Percentiles rank a stretch among this genome's conserved stretches.
Conservation (phyloP, 176 grass and related monocot species). For the Zea luxurians region DNA sequence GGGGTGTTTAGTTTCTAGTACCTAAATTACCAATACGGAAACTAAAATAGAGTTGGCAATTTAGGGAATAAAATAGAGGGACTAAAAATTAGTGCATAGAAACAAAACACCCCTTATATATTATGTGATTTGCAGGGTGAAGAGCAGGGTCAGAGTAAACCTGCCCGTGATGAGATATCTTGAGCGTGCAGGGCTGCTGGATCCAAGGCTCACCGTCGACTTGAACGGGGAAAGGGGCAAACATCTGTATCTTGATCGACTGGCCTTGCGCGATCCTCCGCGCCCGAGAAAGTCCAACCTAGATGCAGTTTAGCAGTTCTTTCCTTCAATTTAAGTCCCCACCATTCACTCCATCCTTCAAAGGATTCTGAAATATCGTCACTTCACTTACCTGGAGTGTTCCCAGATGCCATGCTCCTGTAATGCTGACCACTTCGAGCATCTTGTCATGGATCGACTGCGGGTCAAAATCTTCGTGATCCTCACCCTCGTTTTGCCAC, state of each 20-base stretch:
- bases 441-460: slow-evolving; percentile 82
- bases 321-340: not conserved
- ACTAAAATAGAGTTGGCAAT: too few species aligned
- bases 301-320: not conserved
- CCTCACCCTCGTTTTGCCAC: slow-evolving; percentile 70
- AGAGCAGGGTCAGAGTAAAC: slow-evolving; percentile 24
- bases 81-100: too few species aligned
- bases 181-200: slow-evolving; percentile 61
- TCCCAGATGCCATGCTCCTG: slow-evolving; percentile 76
- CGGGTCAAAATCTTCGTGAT: slow-evolving; percentile 57
- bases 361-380: not conserved
- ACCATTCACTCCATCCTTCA: not conserved
- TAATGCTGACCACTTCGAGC: slow-evolving; percentile 78
- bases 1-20: too few species aligned
- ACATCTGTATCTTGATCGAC: slow-evolving; percentile 51
- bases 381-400: slow-evolving; percentile 63
- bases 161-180: slow-evolving; percentile 81
- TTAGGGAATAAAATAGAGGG: too few species aligned
- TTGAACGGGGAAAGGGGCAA: slow-evolving; percentile 66
- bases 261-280: slow-evolving; percentile 69
- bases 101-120: too few species aligned
- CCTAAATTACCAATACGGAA: too few species aligned
- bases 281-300: slow-evolving; percentile 78
- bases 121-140: not conserved
- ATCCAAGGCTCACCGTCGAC: slow-evolving; percentile 81